These are phyloP conservation scores for Sabuloglossum arenarium DNA, from an alignment of 495 filamentous ascomycete genomes.

Conservation along the genomic window DNA sequence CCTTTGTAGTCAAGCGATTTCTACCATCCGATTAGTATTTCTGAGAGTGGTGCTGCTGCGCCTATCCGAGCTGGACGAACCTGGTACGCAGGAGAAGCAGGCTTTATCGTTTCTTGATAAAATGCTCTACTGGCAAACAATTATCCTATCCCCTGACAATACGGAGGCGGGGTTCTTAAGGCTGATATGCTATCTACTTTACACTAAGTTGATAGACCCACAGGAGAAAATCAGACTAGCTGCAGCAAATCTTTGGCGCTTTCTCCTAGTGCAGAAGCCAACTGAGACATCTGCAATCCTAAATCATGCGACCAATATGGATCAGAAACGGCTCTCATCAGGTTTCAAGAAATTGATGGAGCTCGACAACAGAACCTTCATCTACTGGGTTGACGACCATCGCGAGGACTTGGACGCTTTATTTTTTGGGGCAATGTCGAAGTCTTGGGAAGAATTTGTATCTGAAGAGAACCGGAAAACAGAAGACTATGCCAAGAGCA, in stretches of 20 bases:
- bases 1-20: slow-evolving; percentile 62
- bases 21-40: slow-evolving; percentile 51
- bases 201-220: slow-evolving; percentile 52
- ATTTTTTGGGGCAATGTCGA: slow-evolving; percentile 45
- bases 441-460: slow-evolving; percentile 71
- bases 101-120: slow-evolving; percentile 53
- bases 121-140: slow-evolving; percentile 86
- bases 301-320: slow-evolving; percentile 37
- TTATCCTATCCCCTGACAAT: slow-evolving; percentile 57
- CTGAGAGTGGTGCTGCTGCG: slow-evolving; percentile 56
- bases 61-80: slow-evolving; percentile 62
- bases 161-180: slow-evolving; percentile 55
- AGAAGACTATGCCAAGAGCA: slow-evolving; percentile 42
- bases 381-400: slow-evolving; percentile 72
- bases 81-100: slow-evolving; percentile 30
- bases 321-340: slow-evolving; percentile 49
- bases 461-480: slow-evolving; percentile 54
- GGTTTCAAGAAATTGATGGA: slow-evolving; percentile 73
- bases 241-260: slow-evolving; percentile 69
- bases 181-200: slow-evolving; percentile 76
- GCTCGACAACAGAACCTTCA: slow-evolving; percentile 68
- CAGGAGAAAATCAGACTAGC: slow-evolving; percentile 44
- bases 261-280: slow-evolving; percentile 83
- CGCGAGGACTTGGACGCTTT: slow-evolving; percentile 58
- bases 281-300: slow-evolving; percentile 57